These are phyloP conservation scores for Syzygium syzygioides DNA, from an alignment of 441 rosid species.

Conservation along the genomic window DNA sequence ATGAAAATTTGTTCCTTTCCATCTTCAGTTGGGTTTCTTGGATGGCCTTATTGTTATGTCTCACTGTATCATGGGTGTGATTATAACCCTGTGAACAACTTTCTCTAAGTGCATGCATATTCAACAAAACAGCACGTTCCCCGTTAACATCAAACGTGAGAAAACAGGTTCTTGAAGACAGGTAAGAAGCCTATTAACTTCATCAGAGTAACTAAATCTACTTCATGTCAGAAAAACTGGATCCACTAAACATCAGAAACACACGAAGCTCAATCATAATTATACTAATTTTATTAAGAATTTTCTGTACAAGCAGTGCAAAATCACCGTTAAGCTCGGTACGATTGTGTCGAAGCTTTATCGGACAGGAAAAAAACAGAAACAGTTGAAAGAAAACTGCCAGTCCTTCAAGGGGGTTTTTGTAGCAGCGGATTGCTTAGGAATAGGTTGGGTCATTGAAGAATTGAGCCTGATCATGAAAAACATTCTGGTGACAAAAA, in stretches of 20 bases:
- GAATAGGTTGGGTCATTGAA: neutral
- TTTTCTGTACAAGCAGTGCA: neutral
- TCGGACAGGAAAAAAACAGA: neutral
- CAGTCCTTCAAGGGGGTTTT: neutral
- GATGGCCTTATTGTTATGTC: neutral
- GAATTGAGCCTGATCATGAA: neutral
- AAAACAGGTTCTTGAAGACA: neutral
- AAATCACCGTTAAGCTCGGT: neutral
- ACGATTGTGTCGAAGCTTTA: neutral
- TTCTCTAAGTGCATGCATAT: neutral
- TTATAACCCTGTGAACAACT: neutral
- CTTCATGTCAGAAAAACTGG: neutral
- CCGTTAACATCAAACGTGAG: neutral
- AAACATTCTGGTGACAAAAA: neutral
- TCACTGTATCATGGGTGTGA: neutral
- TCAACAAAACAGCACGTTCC: neutral
- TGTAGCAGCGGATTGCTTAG: neutral
- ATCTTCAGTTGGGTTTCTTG: neutral
- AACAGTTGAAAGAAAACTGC: neutral
- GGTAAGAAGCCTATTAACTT: neutral
- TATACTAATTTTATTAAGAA: neutral
- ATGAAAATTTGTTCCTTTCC: neutral
- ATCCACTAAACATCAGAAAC: neutral
- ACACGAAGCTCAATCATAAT: neutral
- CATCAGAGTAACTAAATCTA: neutral